phyloP scores from a whole-genome alignment of 768 basidiomycete species.

The Tulasnella sp. region DNA sequence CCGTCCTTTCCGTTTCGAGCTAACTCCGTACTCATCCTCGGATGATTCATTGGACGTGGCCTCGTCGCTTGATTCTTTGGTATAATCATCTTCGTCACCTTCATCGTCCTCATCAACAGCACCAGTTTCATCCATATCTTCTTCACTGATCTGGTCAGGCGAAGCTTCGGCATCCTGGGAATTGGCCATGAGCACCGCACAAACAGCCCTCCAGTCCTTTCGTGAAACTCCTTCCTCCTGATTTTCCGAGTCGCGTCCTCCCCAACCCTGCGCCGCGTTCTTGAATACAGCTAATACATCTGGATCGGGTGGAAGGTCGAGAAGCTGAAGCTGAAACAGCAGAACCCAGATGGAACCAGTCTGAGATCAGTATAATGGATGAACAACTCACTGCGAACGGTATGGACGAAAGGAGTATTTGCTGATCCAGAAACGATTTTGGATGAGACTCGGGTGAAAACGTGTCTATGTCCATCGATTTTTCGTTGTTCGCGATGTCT shows the following conservation, averaged over 20 bases:
- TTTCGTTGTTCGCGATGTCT: background rate
- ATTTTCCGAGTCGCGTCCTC: conserved; percentile 20
- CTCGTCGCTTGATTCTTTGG: conserved; percentile 3
- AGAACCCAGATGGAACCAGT: background rate
- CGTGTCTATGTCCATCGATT: background rate
- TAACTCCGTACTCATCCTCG: conserved; percentile 2
- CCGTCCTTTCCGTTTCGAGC: background rate
- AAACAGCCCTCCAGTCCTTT: conserved; percentile 71
- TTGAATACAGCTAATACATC: conserved; percentile 58
- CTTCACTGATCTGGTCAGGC: conserved; percentile 23
- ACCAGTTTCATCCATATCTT: conserved; percentile 22
- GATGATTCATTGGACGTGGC: background rate
- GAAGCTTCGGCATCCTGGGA: conserved; percentile 14
- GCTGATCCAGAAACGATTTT: background rate
- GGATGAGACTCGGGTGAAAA: background rate
- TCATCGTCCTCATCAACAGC: conserved; percentile 20
- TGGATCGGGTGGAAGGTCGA: conserved; percentile 49
- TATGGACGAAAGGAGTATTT: conserved; percentile 9
- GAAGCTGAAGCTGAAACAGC: conserved; percentile 31
- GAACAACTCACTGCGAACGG: conserved; percentile 8
- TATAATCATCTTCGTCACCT: conserved; percentile 6
- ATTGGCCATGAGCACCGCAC: conserved; percentile 52
- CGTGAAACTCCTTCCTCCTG: conserved; percentile 33
- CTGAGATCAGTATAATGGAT: background rate
- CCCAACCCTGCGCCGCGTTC: conserved; percentile 67